Percentiles rank a stretch among this genome's conserved stretches.
Evolutionary conservation across 208 protist species (phyloP).

Genomic region (Acanthamoeba healyi): DNA sequence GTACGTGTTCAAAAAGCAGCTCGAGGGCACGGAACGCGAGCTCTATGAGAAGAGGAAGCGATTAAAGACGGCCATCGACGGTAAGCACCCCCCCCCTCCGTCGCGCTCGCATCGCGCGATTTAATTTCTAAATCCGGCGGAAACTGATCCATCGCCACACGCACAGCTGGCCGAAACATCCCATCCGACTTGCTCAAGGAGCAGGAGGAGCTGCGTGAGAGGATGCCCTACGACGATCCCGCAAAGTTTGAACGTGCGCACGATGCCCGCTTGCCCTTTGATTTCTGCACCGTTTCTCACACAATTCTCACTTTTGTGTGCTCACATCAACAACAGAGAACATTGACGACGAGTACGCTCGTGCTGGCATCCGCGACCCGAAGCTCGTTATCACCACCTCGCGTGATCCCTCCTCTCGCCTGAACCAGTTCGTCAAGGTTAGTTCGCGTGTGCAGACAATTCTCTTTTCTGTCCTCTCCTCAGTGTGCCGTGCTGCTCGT

Average conservation of each 20-base stretch:
- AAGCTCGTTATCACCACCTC: slow-evolving; percentile 99
- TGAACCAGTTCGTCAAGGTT: slow-evolving; percentile 98
- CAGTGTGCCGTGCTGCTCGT: neutral
- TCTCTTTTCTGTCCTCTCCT: neutral
- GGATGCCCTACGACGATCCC: slow-evolving; percentile 86
- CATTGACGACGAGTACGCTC: slow-evolving; percentile 98
- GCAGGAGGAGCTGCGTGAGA: slow-evolving; percentile 79
- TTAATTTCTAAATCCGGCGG: neutral
- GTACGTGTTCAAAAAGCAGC: slow-evolving; percentile 92
- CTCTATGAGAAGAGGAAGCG: slow-evolving; percentile 85
- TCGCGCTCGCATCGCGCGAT: no score
- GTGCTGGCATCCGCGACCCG: slow-evolving; percentile 96
- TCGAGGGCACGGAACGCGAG: slow-evolving; percentile 88
- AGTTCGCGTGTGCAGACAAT: neutral
- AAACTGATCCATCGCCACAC: no score
- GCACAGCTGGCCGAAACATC: slow-evolving; percentile 87
- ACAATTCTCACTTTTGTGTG: neutral
- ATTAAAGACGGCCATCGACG: slow-evolving; percentile 81
- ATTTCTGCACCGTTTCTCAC: no score
- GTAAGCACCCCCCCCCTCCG: no score
- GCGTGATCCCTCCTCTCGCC: slow-evolving; percentile 95
- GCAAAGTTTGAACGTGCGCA: slow-evolving; percentile 47
- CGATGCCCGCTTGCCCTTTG: neutral
- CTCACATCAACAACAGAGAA: slow-evolving; percentile 72
- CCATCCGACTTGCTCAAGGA: slow-evolving; percentile 91